phyloP scores from a whole-genome alignment of 1,284 basidiomycete species.

The Moesziomyces antarcticus region DNA sequence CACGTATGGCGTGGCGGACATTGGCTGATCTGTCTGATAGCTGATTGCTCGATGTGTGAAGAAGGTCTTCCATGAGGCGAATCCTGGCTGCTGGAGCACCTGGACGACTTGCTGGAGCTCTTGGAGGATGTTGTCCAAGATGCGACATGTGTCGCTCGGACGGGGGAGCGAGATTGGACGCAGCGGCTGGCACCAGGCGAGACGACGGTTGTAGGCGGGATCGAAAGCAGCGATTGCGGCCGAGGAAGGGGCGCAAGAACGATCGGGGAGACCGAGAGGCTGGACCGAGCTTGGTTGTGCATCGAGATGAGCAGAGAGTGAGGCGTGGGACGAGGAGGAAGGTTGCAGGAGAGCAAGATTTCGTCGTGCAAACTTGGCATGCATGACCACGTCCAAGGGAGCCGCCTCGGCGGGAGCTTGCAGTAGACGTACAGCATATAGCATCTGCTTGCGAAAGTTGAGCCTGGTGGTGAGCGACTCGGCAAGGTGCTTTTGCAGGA shows the following conservation, averaged over 20 bases:
- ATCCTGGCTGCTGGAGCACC: conserved; percentile 28
- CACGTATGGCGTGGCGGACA: conserved; percentile 29
- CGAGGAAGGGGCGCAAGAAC: conserved; percentile 69
- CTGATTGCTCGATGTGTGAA: conserved; percentile 33
- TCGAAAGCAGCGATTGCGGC: conserved; percentile 75
- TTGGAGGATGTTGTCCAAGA: conserved; percentile 72
- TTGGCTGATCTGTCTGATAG: conserved; percentile 26
- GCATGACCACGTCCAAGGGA: conserved; percentile 42
- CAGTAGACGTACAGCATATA: conserved; percentile 28
- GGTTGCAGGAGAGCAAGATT: conserved; percentile 22
- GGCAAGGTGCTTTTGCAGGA: neutral
- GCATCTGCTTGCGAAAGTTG: conserved; percentile 43
- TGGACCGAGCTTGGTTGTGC: neutral
- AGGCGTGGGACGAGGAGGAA: neutral
- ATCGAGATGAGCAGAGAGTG: neutral
- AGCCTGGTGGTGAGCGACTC: conserved; percentile 33
- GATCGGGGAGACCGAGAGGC: conserved; percentile 19
- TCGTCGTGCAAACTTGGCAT: conserved; percentile 38
- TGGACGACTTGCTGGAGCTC: conserved; percentile 72
- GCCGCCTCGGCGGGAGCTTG: conserved; percentile 25
- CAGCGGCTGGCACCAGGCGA: conserved; percentile 80
- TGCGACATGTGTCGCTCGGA: conserved; percentile 73
- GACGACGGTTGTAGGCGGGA: conserved; percentile 75
- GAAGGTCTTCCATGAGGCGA: conserved; percentile 41
- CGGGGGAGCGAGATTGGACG: conserved; percentile 74